Evolutionary conservation across 352 stramenopile species (phyloP), one percentile per base, ranked within the genome.

Genomic region (Phytophthora agathidicida): DNA sequence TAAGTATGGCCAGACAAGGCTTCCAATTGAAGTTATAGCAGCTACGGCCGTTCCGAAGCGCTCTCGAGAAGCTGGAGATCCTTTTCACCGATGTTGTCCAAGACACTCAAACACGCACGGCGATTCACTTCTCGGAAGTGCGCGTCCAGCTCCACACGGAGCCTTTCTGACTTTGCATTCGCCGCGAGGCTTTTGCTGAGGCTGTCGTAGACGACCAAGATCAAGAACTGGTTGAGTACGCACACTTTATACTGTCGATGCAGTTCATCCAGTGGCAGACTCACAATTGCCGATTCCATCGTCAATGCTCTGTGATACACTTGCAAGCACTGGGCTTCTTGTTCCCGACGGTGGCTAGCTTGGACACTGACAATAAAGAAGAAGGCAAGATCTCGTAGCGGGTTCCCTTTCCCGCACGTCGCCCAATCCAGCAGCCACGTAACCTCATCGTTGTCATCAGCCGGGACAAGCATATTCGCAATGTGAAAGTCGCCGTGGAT

Each of bases 401-500:
- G 82, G 38, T 94, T 92, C 4, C 82, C 82, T 9, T 63, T 74
- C 30, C 85, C 85, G 28, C 80, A 91, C 22, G 85, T 92, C 37
- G 85, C 82, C 85, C 85, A 94, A 65, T 94, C 85, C 32, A 94
- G 53, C 5, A 94, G 79, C 80, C 79, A 91, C 23, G 78, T 78
- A 3, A 41, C 8, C 11, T 79, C 59, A 7, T 75, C 60, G 0
- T 24, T 39, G 9, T 48, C 44, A 41, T 57, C 52, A 2, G 52
- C 60, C 33, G 73, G 52, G 43, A 94, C 76, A 19, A 94, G 65
- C 55, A 91, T 65, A 55, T 94, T 94, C 20, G 80, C 85, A 28
- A 88, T 85, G 47, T 94, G 85, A 49, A 91, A 94, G 52, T 94
- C 85, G 11, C 85, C 85, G 54, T 94, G 85, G 44, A 94, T 89